phyloP scores from a whole-genome alignment of 176 grass and related monocot genomes.

The Ampelocalamus luodianensis region DNA sequence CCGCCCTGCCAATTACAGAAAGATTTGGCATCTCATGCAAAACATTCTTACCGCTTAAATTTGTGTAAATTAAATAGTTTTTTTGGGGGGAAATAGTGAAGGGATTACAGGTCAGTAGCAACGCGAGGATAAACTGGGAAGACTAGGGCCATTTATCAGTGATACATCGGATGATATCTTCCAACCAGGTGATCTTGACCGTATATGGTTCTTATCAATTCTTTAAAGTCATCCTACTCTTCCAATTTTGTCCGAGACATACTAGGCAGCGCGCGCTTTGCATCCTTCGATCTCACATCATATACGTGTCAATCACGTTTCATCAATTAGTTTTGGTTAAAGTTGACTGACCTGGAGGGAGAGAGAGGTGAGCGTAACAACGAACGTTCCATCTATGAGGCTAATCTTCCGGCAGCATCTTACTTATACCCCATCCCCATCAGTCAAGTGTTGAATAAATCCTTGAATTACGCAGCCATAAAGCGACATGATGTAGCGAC shows the following conservation, averaged over 20 bases:
- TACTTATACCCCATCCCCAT: neutral
- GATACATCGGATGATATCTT: too few relatives aligned
- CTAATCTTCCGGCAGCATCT: neutral
- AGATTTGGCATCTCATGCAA: neutral
- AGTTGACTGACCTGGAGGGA: neutral
- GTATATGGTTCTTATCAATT: too few relatives aligned
- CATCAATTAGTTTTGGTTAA: neutral
- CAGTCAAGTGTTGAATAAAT: neutral
- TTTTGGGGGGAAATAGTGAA: too few relatives aligned
- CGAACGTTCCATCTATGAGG: neutral
- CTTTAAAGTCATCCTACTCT: neutral
- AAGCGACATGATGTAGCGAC: neutral
- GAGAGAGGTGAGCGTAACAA: neutral
- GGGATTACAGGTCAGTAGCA: too few relatives aligned
- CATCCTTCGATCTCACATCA: neutral
- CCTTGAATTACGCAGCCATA: too few relatives aligned
- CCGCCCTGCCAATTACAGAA: neutral
- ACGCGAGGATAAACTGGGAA: too few relatives aligned
- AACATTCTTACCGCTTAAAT: neutral
- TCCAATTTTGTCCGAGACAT: neutral
- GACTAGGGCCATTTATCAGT: too few relatives aligned
- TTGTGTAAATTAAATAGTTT: neutral
- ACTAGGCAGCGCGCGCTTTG: neutral
- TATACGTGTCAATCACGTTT: neutral
- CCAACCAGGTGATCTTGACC: too few relatives aligned